Evolutionary conservation across 495 filamentous ascomycete genomes (phyloP).

Genomic region (Penicillium cataractarum): DNA sequence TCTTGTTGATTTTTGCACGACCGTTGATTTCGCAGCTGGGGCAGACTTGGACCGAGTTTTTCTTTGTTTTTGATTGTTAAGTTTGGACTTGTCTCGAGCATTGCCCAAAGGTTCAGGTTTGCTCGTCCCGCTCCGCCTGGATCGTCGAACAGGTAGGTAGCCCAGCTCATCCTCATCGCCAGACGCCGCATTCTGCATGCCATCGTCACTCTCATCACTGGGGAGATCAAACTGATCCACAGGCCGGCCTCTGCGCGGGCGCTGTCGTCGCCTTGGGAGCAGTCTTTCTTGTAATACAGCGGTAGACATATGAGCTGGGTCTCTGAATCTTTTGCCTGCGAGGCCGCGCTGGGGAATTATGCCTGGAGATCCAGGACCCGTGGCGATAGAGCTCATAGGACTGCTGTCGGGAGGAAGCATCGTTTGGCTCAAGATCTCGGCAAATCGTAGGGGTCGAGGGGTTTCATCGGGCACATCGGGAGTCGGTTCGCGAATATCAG

Average conservation of each 20-base stretch:
- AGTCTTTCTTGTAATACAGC: conserved; percentile 50
- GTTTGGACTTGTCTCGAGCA: conserved; percentile 17
- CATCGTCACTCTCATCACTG: conserved; percentile 43
- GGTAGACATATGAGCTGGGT: conserved; percentile 47
- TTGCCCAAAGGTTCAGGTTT: conserved; percentile 26
- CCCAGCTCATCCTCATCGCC: conserved; percentile 48
- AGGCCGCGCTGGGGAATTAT: conserved; percentile 18
- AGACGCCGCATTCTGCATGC: conserved; percentile 30
- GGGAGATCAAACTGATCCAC: conserved; percentile 25
- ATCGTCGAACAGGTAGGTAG: conserved; percentile 33
- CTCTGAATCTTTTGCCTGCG: conserved; percentile 36
- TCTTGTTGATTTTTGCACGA: conserved; percentile 1
- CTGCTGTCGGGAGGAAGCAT: conserved; percentile 58
- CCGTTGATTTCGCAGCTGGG: conserved; percentile 9
- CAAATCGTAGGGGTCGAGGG: conserved; percentile 22
- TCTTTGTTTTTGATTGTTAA: conserved; percentile 22
- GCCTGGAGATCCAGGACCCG: conserved; percentile 12
- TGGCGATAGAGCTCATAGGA: conserved; percentile 28
- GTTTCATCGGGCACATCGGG: conserved; percentile 16
- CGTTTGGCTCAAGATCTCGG: conserved; percentile 50
- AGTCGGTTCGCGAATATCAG: conserved; percentile 3
- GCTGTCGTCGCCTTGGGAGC: conserved; percentile 48
- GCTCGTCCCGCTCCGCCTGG: conserved; percentile 15
- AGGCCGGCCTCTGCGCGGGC: conserved; percentile 27
- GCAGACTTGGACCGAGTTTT: conserved; percentile 13